A percentile compares a stretch with the other conserved stretches of the same genome.
Evolutionary conservation across 495 filamentous ascomycete genomes (phyloP).

Genomic region (Xylaria venustula): DNA sequence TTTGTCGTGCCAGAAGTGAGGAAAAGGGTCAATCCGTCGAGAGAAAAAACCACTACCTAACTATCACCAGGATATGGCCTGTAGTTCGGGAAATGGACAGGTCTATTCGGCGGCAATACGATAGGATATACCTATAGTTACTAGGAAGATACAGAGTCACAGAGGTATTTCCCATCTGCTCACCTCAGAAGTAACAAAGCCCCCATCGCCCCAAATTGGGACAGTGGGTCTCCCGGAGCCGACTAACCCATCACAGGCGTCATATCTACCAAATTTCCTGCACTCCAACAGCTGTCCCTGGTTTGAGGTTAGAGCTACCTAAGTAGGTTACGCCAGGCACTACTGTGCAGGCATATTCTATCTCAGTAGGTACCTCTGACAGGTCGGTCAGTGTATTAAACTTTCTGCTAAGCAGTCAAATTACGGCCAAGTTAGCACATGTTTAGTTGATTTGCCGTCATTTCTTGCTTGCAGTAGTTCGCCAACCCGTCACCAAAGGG

Average conservation of each 20-base stretch:
- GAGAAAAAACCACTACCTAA: conserved; percentile 9
- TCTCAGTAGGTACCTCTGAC: neutral
- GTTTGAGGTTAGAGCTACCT: neutral
- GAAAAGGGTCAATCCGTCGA: conserved; percentile 18
- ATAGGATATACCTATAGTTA: conserved; percentile 2
- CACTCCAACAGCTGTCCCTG: neutral
- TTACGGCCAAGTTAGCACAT: neutral
- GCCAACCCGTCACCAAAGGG: neutral
- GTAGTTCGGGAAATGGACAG: neutral
- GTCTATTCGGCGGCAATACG: neutral
- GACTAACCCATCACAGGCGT: conserved; percentile 13
- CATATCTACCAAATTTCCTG: conserved; percentile 13
- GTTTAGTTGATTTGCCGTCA: neutral
- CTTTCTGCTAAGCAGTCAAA: neutral
- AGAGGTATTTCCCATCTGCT: conserved; percentile 1
- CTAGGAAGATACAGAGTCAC: neutral
- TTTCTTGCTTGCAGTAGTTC: neutral
- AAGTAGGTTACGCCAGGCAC: no score
- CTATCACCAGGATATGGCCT: conserved; percentile 8
- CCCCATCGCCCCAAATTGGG: conserved; percentile 10
- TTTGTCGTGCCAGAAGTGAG: conserved; percentile 9
- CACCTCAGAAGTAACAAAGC: neutral
- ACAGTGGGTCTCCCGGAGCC: conserved; percentile 7
- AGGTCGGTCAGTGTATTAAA: no score
- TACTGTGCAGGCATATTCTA: no score